Evolutionary conservation across 345 rosid genomes (phyloP), one percentile per base, ranked within the genome.

Genomic region (Rhizophora apiculata): DNA sequence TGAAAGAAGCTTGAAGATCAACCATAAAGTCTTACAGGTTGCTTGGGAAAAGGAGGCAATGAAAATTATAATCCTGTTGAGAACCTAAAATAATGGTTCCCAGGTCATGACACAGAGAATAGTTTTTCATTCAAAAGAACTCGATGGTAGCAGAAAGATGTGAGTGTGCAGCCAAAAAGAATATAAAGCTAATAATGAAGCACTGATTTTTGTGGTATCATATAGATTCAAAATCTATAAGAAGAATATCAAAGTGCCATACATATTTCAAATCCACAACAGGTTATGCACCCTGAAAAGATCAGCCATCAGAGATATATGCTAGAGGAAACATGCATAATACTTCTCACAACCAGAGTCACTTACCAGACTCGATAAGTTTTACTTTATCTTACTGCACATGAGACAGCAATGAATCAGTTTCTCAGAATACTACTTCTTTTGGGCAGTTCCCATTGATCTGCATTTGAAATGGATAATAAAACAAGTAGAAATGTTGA

Each of bases 361-460:
- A 24, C 72, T 29, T 78, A 86, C 88, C 82, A 30, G 68, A 43
- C 60, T 71, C 60, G 18, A 30, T 56, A 36, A 29, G 20, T 74
- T 89, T 72, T 65, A 63, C 67, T 76, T 81, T 79, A 62, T 85
- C 78, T 9, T 75, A 68, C 62, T 55, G 80, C 75, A 84, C 78
- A 68, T 84, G 84, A 56, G 88, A 83, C 68, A 93, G 70, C 73
- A 91, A 81, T 51, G 88, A 74, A 63, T 84, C 78, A 21, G 83
- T 78, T 78, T 91, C 96, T 31, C n/a, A n/a, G n/a, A n/a, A n/a
- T n/a, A n/a, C n/a, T n/a, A n/a, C n/a, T n/a, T n/a, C n/a, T n/a
- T n/a, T n/a, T n/a, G n/a, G n/a, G n/a, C n/a, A n/a, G 77, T 83
- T 94, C 71, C 95, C 96, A 82, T 91, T 85, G 67, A 89, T 78